Base-by-base conservation (phyloP, 2,329 filamentous ascomycete species). In the Pleomassaria siparia region DNA sequence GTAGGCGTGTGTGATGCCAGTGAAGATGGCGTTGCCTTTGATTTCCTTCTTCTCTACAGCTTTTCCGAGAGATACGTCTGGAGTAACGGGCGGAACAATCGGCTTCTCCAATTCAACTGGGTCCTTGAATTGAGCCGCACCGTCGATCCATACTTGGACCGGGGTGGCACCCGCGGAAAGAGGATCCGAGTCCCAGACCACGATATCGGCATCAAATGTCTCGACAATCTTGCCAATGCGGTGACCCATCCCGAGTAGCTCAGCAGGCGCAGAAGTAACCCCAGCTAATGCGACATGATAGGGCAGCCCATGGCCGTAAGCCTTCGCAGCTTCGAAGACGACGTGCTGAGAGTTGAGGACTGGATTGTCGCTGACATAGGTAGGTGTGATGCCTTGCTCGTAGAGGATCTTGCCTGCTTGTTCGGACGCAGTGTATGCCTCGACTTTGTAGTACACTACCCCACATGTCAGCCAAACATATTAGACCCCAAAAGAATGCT, bases 291-390 rank as follows among this genome's bases (percentile, higher is more conserved):
- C 73, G 11, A 61, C 71, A 44, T 74, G 68, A 40, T 74, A 73
- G 5, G 70, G 68, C 7, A 75, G 46, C 1, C 72, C 72, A 49
- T 73, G 69, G 10, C 63, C 62, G 50, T 75, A 72, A 0, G 73
- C 74, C 46, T 74, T 75, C 2, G 73, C 72, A 4, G 74, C 74
- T 55, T 77, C 85, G 40, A 86, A 85, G 1, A 87, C 72, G 2
- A 88, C 83, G 53, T 87, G 84, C 63, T 87, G 85, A 1, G 84
- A 84, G 55, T 87, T 87, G 44, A 87, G 67, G 0, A 87, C 84
- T 0, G 85, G 85, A 61, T 88, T 88, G 61, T 87, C 84, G 50
- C 80, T 84, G n/a, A 88, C 84, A 54, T 86, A 87, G 18, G 86
- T 79, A 1, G 83, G 78, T 0, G 83, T 86, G 25, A 88, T 74